Evolutionary conservation across 2,329 filamentous ascomycete genomes (phyloP).

Genomic region (Monosporascus sp.): DNA sequence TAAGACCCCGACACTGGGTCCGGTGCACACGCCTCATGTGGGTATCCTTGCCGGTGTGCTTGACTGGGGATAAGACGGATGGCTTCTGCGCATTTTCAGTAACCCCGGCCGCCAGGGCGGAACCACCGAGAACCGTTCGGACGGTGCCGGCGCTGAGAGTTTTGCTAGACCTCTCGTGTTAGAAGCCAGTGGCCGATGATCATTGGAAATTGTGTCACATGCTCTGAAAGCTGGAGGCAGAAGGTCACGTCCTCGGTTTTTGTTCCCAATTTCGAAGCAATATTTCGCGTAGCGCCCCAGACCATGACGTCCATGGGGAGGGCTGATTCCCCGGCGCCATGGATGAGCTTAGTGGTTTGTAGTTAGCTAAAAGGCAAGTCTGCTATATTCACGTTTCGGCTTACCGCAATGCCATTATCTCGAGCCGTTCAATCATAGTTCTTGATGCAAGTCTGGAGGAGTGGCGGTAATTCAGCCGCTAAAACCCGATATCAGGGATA

Average conservation of each 20-base stretch:
- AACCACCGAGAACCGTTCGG: slow-evolving; percentile 9
- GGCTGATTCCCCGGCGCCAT: slow-evolving; percentile 11
- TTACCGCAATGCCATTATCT: slow-evolving; percentile 11
- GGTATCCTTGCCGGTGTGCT: not conserved
- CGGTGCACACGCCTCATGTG: slow-evolving; percentile 9
- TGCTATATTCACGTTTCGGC: not conserved
- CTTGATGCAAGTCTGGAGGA: slow-evolving; percentile 9
- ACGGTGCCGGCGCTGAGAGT: slow-evolving; percentile 13
- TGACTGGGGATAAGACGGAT: slow-evolving; percentile 12
- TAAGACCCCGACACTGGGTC: slow-evolving; percentile 8
- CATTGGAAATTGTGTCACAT: not conserved
- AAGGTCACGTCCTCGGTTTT: slow-evolving; percentile 14
- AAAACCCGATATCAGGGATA: not conserved
- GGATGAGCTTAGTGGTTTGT: slow-evolving; percentile 11
- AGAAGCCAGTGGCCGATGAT: not conserved
- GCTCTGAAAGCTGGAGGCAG: slow-evolving; percentile 6
- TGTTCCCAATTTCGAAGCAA: slow-evolving; percentile 5
- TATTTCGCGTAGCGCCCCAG: slow-evolving; percentile 7
- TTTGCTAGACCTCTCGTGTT: not conserved
- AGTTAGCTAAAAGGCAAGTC: not conserved
- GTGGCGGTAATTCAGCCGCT: slow-evolving; percentile 5
- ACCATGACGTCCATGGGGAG: slow-evolving; percentile 13
- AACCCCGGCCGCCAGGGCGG: not conserved
- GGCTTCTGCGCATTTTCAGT: slow-evolving; percentile 5
- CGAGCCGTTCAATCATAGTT: slow-evolving; percentile 16